Percentiles rank a stretch among this genome's conserved stretches.
These are phyloP conservation scores for Talaromyces sp. DNA, from an alignment of 2,329 filamentous ascomycete genomes.

Conservation along the genomic window DNA sequence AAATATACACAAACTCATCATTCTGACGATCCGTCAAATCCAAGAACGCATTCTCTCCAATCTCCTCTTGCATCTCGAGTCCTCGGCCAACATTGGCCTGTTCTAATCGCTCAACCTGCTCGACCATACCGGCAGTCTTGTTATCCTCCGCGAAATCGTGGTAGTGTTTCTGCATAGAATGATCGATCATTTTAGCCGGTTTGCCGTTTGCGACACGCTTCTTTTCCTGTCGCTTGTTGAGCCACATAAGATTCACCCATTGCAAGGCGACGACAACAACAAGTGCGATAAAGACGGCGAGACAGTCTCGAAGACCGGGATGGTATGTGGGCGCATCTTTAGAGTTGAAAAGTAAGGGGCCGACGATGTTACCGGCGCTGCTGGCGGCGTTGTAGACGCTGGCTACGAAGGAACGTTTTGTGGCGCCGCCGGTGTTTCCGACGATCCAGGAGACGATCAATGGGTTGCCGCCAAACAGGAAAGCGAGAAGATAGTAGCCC, in stretches of 20 bases:
- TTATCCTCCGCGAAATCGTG: constrained; percentile 25
- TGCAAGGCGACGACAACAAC: constrained; percentile 54
- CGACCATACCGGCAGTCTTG: constrained; percentile 22
- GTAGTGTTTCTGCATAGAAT: constrained; percentile 58
- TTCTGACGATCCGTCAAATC: constrained; percentile 65
- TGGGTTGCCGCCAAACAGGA: constrained; percentile 63
- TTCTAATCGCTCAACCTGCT: constrained; percentile 23
- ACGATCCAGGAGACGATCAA: constrained; percentile 66
- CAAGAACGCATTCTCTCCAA: constrained; percentile 53
- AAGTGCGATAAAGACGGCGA: constrained; percentile 47
- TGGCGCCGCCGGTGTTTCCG: constrained; percentile 64
- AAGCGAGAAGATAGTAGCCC: constrained; percentile 64
- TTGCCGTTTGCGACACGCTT: constrained; percentile 59
- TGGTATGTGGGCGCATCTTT: constrained; percentile 58
- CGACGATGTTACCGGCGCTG: constrained; percentile 64
- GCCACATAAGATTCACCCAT: constrained; percentile 51
- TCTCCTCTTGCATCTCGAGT: constrained; percentile 17
- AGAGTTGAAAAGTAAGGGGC: constrained; percentile 59
- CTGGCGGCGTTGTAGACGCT: constrained; percentile 61
- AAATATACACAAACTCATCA: constrained; percentile 65
- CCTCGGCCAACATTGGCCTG: background rate
- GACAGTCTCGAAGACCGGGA: constrained; percentile 54
- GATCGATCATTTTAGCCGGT: constrained; percentile 55
- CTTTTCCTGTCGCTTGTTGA: constrained; percentile 53
- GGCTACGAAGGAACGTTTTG: constrained; percentile 64